Conservation (phyloP, 2,329 filamentous ascomycete species). For the Ceratocystiopsis sp. region DNA sequence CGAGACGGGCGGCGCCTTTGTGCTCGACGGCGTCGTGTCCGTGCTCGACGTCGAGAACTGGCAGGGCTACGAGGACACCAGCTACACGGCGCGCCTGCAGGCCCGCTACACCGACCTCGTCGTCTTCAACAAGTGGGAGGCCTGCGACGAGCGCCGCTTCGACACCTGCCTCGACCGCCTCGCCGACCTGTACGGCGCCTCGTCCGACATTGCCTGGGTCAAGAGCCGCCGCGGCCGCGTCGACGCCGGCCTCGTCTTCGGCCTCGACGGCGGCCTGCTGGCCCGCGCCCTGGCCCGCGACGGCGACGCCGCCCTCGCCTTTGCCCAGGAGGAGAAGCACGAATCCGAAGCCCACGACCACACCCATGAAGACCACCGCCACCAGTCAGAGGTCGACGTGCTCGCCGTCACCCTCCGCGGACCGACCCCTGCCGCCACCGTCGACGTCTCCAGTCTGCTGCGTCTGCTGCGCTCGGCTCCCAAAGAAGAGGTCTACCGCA, state of each 20-base stretch:
- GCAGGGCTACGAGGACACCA: conserved; percentile 81
- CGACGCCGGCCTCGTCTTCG: conserved; percentile 63
- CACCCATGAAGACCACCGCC: conserved; percentile 25
- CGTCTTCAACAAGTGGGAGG: conserved; percentile 87
- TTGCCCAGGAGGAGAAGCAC: no score
- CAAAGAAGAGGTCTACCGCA: conserved; percentile 90
- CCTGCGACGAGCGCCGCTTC: conserved; percentile 52
- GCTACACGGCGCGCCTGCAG: conserved; percentile 75
- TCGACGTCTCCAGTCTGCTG: conserved; percentile 46
- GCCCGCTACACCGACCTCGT: conserved; percentile 80
- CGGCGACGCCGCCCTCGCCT: conserved; percentile 18
- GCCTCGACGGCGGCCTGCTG: conserved; percentile 62
- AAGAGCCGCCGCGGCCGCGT: conserved; percentile 74
- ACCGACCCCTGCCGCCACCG: neutral
- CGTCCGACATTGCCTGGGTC: conserved; percentile 57
- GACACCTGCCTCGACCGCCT: conserved; percentile 66
- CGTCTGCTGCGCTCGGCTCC: conserved; percentile 54
- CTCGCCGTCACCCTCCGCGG: conserved; percentile 57
- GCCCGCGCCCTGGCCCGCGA: conserved; percentile 12
- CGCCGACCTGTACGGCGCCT: conserved; percentile 55
- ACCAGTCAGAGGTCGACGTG: conserved; percentile 86
- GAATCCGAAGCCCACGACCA: conserved; percentile 14
- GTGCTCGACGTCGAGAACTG: conserved; percentile 94
- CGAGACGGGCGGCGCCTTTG: conserved; percentile 49
- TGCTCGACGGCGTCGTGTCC: conserved; percentile 72